A percentile compares a stretch with the other conserved stretches of the same genome.
phyloP scores from a whole-genome alignment of 768 basidiomycete species.

The Amanita muscaria region DNA sequence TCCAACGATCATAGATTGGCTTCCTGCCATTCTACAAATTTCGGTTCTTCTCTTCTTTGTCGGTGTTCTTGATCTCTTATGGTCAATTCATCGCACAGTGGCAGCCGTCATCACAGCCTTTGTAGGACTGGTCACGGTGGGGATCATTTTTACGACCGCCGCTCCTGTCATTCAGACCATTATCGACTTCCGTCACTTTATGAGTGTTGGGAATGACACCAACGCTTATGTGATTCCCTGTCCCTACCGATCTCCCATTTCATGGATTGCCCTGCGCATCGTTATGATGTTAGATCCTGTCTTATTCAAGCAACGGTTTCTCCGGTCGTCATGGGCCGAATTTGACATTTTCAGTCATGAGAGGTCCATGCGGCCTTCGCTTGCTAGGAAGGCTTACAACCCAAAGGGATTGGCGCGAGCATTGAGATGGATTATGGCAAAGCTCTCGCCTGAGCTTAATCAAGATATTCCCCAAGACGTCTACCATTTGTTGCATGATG shows the following conservation, averaged over 20 bases:
- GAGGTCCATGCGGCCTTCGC: too few relatives aligned
- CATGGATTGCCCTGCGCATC: conserved; percentile 13
- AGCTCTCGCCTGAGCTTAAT: neutral
- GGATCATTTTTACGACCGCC: conserved; percentile 17
- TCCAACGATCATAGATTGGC: conserved; percentile 15
- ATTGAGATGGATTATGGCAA: neutral
- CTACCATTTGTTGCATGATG: neutral
- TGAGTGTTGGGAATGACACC: too few relatives aligned
- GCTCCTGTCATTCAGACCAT: conserved; percentile 17
- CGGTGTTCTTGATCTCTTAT: conserved; percentile 19
- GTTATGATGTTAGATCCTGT: too few relatives aligned
- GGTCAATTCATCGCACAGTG: conserved; percentile 14
- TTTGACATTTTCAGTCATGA: neutral
- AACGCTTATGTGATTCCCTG: conserved; percentile 9
- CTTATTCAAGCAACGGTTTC: neutral
- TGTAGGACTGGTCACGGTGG: conserved; percentile 12
- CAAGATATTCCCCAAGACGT: neutral
- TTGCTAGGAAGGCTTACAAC: neutral
- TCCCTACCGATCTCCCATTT: conserved; percentile 21
- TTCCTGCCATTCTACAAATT: conserved; percentile 19
- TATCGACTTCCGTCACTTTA: conserved; percentile 6
- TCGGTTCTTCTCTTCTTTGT: conserved; percentile 21
- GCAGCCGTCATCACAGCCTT: conserved; percentile 13
- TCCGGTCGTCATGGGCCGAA: neutral
- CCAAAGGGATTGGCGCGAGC: neutral